A percentile compares a stretch with the other conserved stretches of the same genome.
Conservation (phyloP, 176 grass and related monocot genomes). For the Aegilops umbellulata region DNA sequence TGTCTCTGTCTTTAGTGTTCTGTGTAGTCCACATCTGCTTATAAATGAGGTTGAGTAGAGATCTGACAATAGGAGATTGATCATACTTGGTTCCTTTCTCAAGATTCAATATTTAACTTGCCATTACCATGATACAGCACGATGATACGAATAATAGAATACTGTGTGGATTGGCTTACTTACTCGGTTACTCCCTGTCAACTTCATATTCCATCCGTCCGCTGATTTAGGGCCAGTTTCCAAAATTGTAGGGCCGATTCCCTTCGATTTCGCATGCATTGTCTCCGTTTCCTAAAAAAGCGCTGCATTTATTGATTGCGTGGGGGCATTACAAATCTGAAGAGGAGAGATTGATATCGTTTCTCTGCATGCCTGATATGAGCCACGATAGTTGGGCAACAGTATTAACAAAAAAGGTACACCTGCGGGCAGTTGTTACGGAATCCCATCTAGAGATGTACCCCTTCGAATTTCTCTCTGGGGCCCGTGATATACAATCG, state of each 20-base stretch:
- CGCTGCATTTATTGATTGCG: background rate
- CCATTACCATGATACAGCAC: background rate
- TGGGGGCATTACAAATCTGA: no score
- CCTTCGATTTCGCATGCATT: background rate
- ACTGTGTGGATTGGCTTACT: background rate
- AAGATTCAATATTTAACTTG: conserved; percentile 14
- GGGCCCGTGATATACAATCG: background rate
- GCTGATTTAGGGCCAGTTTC: background rate
- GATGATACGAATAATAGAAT: conserved; percentile 8
- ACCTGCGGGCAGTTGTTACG: no score
- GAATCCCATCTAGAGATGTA: background rate
- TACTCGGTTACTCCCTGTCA: background rate
- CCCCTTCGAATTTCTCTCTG: background rate
- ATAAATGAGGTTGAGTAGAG: background rate
- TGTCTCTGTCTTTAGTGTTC: background rate
- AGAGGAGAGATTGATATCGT: no score
- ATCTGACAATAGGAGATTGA: background rate
- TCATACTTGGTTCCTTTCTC: background rate
- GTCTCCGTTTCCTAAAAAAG: background rate
- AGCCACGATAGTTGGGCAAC: background rate
- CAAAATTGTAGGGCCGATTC: background rate
- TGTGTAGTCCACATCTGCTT: conserved; percentile 8
- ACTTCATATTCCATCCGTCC: background rate
- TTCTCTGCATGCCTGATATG: background rate
- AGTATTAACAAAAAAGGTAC: background rate